Evolutionary conservation across 1,139 yeast species (phyloP).

Genomic region (Pichia sp.): DNA sequence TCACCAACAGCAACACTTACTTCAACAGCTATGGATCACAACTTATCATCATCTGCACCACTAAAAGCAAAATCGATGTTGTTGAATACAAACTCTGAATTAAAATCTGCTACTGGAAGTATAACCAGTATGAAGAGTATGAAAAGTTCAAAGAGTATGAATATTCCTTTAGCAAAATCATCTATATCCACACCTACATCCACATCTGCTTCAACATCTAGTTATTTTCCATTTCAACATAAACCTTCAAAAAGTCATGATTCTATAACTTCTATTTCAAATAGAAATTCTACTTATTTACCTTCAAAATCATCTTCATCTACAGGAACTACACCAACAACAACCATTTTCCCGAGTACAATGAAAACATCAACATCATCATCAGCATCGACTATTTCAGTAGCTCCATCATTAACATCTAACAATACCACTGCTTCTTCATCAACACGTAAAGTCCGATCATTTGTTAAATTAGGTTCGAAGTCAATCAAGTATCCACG

Average conservation of each 20-base stretch:
- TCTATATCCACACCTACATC: neutral
- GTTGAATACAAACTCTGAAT: neutral
- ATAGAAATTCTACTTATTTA: neutral
- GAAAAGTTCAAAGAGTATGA: constrained; percentile 6
- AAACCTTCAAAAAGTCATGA: constrained; percentile 7
- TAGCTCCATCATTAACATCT: neutral
- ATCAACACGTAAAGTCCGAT: constrained; percentile 8
- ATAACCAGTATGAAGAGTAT: constrained; percentile 7
- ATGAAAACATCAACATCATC: neutral
- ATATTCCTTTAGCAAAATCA: neutral
- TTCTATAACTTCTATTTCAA: constrained; percentile 2
- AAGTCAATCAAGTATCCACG: constrained; percentile 11
- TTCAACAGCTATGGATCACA: too few relatives aligned
- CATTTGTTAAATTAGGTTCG: constrained; percentile 13
- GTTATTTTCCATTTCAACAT: neutral
- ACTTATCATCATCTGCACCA: too few relatives aligned
- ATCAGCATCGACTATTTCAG: neutral
- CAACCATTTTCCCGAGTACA: too few relatives aligned
- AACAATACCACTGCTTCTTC: too few relatives aligned
- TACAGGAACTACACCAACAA: constrained; percentile 2
- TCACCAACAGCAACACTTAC: neutral
- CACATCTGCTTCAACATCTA: neutral
- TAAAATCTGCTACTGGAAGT: constrained; percentile 2
- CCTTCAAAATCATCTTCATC: neutral
- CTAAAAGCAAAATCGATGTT: too few relatives aligned